Evolutionary conservation across 176 grass and related monocot genomes (phyloP), one percentile per base, ranked within the genome.

Genomic region (Bolboschoenus planiculmis): DNA sequence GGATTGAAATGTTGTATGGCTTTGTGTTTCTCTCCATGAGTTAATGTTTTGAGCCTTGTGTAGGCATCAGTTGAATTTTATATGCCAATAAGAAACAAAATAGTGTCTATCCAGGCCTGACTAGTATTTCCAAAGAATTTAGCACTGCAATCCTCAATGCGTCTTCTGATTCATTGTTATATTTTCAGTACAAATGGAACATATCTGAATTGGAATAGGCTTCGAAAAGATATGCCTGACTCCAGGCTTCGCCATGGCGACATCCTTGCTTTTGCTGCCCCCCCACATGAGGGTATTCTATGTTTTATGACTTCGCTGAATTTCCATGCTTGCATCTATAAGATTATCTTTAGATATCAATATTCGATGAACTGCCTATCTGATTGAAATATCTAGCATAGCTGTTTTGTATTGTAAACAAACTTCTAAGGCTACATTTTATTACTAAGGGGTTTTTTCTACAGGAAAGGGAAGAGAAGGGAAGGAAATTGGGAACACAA

Each of bases 181-280:
- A 16, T 87, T 76, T 90, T 59, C 89, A 99, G 96, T 74, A 89
- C 89, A 11, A 99, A 99, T 86, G 96, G 93, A 27, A 93, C 93
- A 73, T 99, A 37, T 37, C 42, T 95, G 43, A 99, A 99, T 57
- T 95, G 91, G 91, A 90, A 35, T 62, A 95, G 42, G 77, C 11
- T 93, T 42, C 89, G 37, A 63, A 99, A 95, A 66, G 78, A 37
- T 54, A 70, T 91, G 79, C 46, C 96, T 81, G 82, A 85, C 4
- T 75, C 74, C 47, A 91, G 90, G 83, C 91, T 99, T 83, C 84
- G 80, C 60, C 91, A 99, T 44, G 96, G 96, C 0, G 89, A 95
- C 76, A 89, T 99, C 78, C 87, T 99, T 91, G 89, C 93, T 82
- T 90, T 99, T 36, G 48, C 84, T 66, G 53, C 87, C 83, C 43